Evolutionary conservation across 176 grass and related monocot genomes (phyloP).

Genomic region (Avena atlantica): DNA sequence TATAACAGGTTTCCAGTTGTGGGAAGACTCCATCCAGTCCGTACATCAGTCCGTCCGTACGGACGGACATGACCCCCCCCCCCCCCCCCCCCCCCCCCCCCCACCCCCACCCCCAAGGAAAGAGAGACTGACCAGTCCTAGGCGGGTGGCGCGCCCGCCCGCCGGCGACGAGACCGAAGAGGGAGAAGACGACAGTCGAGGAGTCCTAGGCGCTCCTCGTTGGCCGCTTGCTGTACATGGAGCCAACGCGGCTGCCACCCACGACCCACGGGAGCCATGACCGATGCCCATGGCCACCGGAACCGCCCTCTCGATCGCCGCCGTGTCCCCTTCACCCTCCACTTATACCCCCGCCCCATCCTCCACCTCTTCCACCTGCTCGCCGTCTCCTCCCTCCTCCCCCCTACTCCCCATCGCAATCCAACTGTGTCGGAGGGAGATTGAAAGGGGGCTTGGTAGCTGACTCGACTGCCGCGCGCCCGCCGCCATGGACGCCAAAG

Average conservation of each 20-base stretch:
- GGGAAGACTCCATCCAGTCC: too few relatives aligned
- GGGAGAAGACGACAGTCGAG: constrained; percentile 10
- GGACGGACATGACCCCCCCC: too few relatives aligned
- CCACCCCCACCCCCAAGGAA: too few relatives aligned
- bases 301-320: constrained; percentile 31
- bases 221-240: constrained; percentile 12
- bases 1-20: too few relatives aligned
- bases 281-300: constrained; percentile 45
- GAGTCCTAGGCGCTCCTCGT: constrained; percentile 39
- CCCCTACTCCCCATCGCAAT: not conserved
- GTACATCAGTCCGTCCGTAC: too few relatives aligned
- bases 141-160: not conserved
- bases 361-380: not conserved
- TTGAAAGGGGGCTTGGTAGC: not conserved
- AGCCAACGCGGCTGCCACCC: not conserved
- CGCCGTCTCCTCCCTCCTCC: not conserved
- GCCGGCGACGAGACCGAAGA: constrained; percentile 3
- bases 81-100: too few relatives aligned
- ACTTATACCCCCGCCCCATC: constrained; percentile 33
- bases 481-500: not conserved
- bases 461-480: not conserved
- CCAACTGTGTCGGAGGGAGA: not conserved
- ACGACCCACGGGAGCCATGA: not conserved
- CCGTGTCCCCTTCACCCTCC: not conserved
- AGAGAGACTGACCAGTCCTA: not conserved